phyloP scores from a whole-genome alignment of 345 rosid species.

The Arabis alpina region DNA sequence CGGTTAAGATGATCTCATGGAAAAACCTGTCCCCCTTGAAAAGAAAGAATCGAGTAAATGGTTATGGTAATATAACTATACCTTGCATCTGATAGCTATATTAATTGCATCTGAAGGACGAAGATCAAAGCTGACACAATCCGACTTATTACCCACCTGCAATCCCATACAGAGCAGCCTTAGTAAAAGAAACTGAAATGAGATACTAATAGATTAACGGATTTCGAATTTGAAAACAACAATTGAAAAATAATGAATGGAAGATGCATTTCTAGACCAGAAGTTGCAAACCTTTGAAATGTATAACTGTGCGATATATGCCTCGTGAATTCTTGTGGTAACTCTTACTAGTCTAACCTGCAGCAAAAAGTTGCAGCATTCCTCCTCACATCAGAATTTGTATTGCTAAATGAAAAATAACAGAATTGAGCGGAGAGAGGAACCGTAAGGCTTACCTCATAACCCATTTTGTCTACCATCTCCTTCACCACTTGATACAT shows the following conservation, averaged over 20 bases:
- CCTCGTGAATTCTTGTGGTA: constrained; percentile 90
- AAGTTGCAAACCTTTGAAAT: constrained; percentile 66
- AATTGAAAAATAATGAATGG: background rate
- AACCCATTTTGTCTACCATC: constrained; percentile 93
- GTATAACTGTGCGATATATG: constrained; percentile 82
- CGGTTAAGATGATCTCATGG: background rate
- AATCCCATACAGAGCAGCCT: background rate
- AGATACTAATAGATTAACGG: background rate
- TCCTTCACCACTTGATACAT: constrained; percentile 92
- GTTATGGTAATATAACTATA: constrained; percentile 27
- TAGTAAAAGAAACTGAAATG: constrained; percentile 1
- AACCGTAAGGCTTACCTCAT: constrained; percentile 51
- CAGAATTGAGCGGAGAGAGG: too few species aligned
- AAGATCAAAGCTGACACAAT: constrained; percentile 81
- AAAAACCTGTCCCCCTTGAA: background rate
- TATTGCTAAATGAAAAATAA: too few species aligned
- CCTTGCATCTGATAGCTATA: constrained; percentile 98
- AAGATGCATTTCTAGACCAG: background rate
- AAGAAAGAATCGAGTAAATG: background rate
- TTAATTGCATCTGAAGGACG: constrained; percentile 98
- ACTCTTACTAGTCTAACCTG: constrained; percentile 95
- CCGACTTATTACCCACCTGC: constrained; percentile 66
- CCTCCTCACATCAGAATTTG: too few species aligned
- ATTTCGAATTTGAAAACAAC: background rate
- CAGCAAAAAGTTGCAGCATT: constrained; percentile 19